Evolutionary conservation across 2,329 filamentous ascomycete genomes (phyloP), one percentile per base, ranked within the genome.

Genomic region (Niveomyces coronatus): DNA sequence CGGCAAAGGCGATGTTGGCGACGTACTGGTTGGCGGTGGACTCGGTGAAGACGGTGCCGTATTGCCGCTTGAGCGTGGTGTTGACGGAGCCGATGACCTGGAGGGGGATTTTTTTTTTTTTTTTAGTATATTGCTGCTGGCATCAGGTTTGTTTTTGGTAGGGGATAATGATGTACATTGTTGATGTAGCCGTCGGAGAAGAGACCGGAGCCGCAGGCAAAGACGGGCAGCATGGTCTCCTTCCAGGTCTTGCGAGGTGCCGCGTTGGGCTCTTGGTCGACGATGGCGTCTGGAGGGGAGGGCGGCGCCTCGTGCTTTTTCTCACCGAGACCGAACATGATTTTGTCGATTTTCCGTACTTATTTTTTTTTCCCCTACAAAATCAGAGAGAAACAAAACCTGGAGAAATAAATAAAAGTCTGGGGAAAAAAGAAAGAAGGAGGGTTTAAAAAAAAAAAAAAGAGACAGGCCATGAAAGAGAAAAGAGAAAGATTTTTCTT

Each of bases 101-200:
- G 7, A n/a, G 10, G n/a, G n/a, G n/a, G n/a, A n/a, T n/a, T n/a
- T n/a, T n/a, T n/a, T 6, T 31, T 31, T 18, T 16, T 13, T 31
- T 31, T 31, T 31, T 3, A 11, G 15, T 18, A 8, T 8, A n/a
- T n/a, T n/a, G n/a, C n/a, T n/a, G n/a, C n/a, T n/a, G n/a, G n/a
- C n/a, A n/a, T n/a, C n/a, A n/a, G n/a, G n/a, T n/a, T n/a, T n/a
- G n/a, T n/a, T n/a, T n/a, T n/a, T n/a, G n/a, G n/a, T n/a, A n/a
- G n/a, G n/a, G n/a, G n/a, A n/a, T n/a, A n/a, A n/a, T n/a, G n/a
- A n/a, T n/a, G n/a, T n/a, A n/a, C n/a, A n/a, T n/a, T n/a, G 62
- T 94, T 91, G 55, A 94, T 75, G 58, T 94, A 94, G 13, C 87
- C 87, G 58, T 94, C 88, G 17, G 82, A 87, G 60, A 94, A 94